Evolutionary conservation across 352 stramenopile species (phyloP).

Genomic region (Pythium aquatile): DNA sequence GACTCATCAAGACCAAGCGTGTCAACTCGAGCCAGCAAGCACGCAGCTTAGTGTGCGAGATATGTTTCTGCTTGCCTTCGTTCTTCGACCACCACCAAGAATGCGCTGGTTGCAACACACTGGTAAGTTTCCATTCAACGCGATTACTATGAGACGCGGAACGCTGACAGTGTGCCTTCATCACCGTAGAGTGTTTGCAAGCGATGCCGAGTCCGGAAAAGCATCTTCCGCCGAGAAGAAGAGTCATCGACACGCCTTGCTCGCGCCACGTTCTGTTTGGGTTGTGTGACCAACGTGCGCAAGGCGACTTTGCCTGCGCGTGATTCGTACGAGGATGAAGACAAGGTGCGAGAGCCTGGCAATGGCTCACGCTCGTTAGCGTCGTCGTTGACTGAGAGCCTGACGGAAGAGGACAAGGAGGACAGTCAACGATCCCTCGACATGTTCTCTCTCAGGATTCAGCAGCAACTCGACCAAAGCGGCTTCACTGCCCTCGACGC

Average conservation of each 20-base stretch:
- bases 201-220: slow-evolving; percentile 11
- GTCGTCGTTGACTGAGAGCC: not conserved
- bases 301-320: not conserved
- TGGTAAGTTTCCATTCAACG: slow-evolving; percentile 6
- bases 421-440: slow-evolving; percentile 27
- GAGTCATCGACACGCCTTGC: slow-evolving; percentile 7
- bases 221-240: slow-evolving; percentile 15
- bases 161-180: not conserved
- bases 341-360: not conserved
- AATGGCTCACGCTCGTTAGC: not conserved
- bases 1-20: slow-evolving; percentile 6
- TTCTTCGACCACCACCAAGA: slow-evolving; percentile 23
- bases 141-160: too few relatives aligned
- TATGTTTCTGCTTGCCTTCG: slow-evolving; percentile 15
- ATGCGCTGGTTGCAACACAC: slow-evolving; percentile 22
- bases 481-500: slow-evolving; percentile 9
- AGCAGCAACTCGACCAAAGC: slow-evolving; percentile 19
- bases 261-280: slow-evolving; percentile 14
- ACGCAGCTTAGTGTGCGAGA: slow-evolving; percentile 14
- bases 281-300: slow-evolving; percentile 15
- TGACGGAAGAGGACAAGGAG: slow-evolving; percentile 1
- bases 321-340: not conserved
- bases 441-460: slow-evolving; percentile 28
- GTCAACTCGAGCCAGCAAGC: not conserved
- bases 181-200: slow-evolving; percentile 23